Base-by-base conservation (phyloP, 2,329 filamentous ascomycete species). In the Ceratocystis cubensis region DNA sequence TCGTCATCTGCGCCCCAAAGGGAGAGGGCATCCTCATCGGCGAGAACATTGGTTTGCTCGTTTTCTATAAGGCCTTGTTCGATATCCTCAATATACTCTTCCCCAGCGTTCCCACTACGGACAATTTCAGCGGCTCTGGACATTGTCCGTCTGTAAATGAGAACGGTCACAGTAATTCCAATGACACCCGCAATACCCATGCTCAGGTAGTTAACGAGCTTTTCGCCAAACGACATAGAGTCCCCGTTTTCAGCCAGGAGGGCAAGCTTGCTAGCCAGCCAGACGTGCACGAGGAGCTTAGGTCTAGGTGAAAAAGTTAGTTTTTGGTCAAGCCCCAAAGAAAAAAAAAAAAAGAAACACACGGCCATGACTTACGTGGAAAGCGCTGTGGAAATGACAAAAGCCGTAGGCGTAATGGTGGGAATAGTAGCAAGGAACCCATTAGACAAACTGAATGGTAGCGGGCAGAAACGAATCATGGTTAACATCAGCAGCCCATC, bases 381-480 rank as follows among this genome's bases (percentile, higher is more conserved):
- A 17, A 93, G 78, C 2, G 89, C 87, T 0, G 93, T 97, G 5
- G 94, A 93, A 59, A 91, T 74, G 41, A 86, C 87, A 77, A 95
- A 97, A 61, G 83, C 83, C 68, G 82, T 75, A 50, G 89, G 88
- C 28, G 86, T 82, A 44, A 99, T 89, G 41, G 88, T 96, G 2
- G 92, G 92, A 69, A 99, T 92, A 1, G 94, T 97, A 37, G 91
- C 91, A 66, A 99, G 84, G 69, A 96, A 96, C 63, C 91, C 94
- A 74, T 99, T 99, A 73, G 89, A 92, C 71, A 97, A 79, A 64
- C 89, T 94, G 75, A 96, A 99, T 15, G 94, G 94, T 68, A 99
- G 75, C 1, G 94, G 94, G 72, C 93, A 97, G 70, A 97, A 82
- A 37, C 94, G 84, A 71, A 99, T 94, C 82, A 94, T 95, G 69